Percentiles rank a stretch among this genome's conserved stretches.
phyloP scores from a whole-genome alignment of 305 asterid species.

The Solanum aculeatissimum region DNA sequence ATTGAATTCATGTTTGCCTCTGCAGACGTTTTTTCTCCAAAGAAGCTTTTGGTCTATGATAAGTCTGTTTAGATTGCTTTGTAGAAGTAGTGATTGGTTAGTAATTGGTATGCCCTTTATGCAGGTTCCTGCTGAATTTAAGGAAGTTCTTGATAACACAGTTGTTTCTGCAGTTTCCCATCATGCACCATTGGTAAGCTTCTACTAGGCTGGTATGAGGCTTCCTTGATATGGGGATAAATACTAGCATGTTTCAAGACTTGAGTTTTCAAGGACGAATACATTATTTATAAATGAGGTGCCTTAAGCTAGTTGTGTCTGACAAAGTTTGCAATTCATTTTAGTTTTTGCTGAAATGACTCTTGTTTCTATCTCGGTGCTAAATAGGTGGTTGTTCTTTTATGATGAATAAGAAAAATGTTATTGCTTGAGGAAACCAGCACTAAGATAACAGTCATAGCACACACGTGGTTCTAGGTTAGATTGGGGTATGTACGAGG shows the following conservation, averaged over 20 bases:
- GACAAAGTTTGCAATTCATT: not conserved
- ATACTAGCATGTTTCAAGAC: not conserved
- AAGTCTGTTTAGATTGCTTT: not conserved
- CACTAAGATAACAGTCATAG: not conserved
- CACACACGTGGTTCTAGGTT: not conserved
- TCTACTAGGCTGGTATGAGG: not conserved
- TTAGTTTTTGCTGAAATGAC: not conserved
- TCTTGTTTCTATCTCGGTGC: not conserved
- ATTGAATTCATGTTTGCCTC: not conserved
- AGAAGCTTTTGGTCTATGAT: not conserved
- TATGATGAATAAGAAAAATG: not conserved
- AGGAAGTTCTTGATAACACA: conserved; percentile 87
- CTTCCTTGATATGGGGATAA: not conserved
- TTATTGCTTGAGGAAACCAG: not conserved
- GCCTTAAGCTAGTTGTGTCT: not conserved
- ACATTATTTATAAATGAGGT: not conserved
- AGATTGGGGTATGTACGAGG: not conserved
- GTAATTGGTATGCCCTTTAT: conserved; percentile 9
- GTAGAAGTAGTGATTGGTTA: not conserved
- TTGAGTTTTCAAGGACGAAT: not conserved
- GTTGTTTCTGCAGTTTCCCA: conserved; percentile 79
- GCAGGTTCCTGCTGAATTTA: conserved; percentile 93
- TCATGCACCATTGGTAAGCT: conserved; percentile 62
- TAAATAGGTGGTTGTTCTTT: not conserved
- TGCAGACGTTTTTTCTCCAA: not conserved